Conservation (phyloP, 768 basidiomycete genomes). For the Phanerochaete carnosa region DNA sequence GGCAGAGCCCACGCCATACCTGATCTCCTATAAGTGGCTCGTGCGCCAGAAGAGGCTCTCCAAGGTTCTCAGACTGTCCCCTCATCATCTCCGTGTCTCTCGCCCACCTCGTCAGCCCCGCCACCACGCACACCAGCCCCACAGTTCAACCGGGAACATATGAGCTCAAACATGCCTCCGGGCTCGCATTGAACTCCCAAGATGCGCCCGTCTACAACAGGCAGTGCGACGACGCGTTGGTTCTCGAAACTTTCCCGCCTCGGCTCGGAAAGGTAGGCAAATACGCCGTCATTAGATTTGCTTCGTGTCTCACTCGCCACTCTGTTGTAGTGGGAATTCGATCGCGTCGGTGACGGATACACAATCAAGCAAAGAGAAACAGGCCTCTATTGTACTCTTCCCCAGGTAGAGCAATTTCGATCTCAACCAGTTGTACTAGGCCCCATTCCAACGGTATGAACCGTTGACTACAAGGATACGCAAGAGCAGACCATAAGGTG, state of each 20-base stretch:
- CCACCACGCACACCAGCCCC: no score
- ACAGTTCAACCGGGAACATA: no score
- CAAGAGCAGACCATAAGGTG: background rate
- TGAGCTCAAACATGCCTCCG: no score
- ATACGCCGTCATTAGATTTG: background rate
- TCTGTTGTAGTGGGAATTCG: slow-evolving; percentile 5
- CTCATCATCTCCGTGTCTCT: no score
- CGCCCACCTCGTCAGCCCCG: no score
- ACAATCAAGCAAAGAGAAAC: slow-evolving; percentile 5
- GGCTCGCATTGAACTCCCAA: background rate
- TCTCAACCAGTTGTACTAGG: slow-evolving; percentile 1
- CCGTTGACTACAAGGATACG: background rate
- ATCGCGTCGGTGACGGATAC: background rate
- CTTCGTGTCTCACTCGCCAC: background rate
- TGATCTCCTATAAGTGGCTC: no score
- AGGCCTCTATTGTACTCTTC: slow-evolving; percentile 3
- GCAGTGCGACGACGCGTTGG: slow-evolving; percentile 5
- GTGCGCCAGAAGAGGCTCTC: no score
- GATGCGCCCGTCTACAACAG: background rate
- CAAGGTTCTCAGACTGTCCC: no score
- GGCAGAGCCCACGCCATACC: no score
- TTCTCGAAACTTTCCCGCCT: background rate
- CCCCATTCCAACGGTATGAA: slow-evolving; percentile 5
- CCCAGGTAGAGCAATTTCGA: background rate
- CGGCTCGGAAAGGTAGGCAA: slow-evolving; percentile 1